Evolutionary conservation across 495 filamentous ascomycete genomes (phyloP), one percentile per base, ranked within the genome.

Genomic region (Penicillium daleae): DNA sequence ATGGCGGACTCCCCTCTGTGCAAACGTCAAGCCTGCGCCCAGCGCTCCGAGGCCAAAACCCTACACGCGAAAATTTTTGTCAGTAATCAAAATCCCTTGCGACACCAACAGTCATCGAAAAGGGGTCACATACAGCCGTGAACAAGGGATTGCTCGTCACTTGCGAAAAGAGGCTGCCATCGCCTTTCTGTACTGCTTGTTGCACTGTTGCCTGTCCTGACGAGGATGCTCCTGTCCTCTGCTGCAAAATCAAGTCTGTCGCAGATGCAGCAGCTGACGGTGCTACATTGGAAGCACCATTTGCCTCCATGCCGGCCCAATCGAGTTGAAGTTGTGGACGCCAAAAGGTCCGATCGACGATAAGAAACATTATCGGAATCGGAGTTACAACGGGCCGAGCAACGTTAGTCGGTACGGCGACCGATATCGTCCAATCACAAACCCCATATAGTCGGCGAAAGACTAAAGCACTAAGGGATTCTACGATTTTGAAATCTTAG

Each of bases 31-130:
- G 37, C 84, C 87, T 37, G 92, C 90, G 55, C 91, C 95, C 32
- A 98, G 82, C 24, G 87, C 91, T 66, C 92, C 93, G 26, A 99
- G 90, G 61, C 96, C 96, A 59, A 97, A 87, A 56, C 87, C 87
- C 86, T 89, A 69, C 19, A 50, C 31, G 22, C 6, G 27, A 61
- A 49, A 56, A n/a, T 48, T 24, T 27, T n/a, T 24, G 31, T 64
- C 27, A 64, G 40, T 37, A 8, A 13, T 12, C 19, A 19, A 32
- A 24, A 15, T 6, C 51, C 48, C 22, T 50, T 31, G 29, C 57
- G 27, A 33, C n/a, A 40, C 24, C 15, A 29, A 51, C 27, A 48
- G 13, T 26, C 22, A 19, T 40, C 13, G 17, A 33, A 27, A 54
- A 57, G 74, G 54, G 10, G n/a, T 8, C 21, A 42, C 68, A 53